Evolutionary conservation across 2,329 filamentous ascomycete genomes (phyloP).

Genomic region (Ceratocystis eucalypticola): DNA sequence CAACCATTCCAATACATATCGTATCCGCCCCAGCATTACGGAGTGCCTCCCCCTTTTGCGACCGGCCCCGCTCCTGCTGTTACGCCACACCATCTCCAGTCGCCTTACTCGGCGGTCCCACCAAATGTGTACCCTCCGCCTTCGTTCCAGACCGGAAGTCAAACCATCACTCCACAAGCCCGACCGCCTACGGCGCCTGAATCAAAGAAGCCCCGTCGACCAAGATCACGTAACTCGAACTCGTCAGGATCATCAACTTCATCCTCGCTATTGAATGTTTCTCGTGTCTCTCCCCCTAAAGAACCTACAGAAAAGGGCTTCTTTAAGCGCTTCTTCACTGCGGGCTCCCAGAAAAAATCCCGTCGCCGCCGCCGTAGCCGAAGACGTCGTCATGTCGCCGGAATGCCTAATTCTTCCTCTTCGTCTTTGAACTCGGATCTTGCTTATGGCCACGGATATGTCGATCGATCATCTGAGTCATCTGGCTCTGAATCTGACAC

Average conservation of each 20-base stretch:
- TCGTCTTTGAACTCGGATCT: slow-evolving; percentile 56
- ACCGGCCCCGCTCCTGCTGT: background rate
- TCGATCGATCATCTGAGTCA: slow-evolving; percentile 27
- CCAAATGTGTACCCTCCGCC: slow-evolving; percentile 8
- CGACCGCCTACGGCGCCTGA: background rate
- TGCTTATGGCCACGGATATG: slow-evolving; percentile 51
- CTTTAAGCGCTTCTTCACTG: slow-evolving; percentile 49
- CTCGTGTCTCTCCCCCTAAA: slow-evolving; percentile 36
- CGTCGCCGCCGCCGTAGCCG: slow-evolving; percentile 26
- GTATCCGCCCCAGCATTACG: slow-evolving; percentile 11
- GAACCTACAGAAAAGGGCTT: slow-evolving; percentile 36
- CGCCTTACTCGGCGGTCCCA: slow-evolving; percentile 11
- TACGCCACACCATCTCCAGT: slow-evolving; percentile 15
- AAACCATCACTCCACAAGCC: background rate
- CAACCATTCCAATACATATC: slow-evolving; percentile 14
- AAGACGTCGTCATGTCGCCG: slow-evolving; percentile 39
- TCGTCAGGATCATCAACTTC: slow-evolving; percentile 39
- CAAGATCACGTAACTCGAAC: slow-evolving; percentile 21
- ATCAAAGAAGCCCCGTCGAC: slow-evolving; percentile 3
- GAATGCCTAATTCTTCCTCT: slow-evolving; percentile 49
- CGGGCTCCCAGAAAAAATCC: slow-evolving; percentile 37
- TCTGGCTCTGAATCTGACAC: slow-evolving; percentile 16
- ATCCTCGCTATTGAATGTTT: slow-evolving; percentile 53
- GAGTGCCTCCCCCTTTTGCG: background rate
- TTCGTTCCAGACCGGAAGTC: slow-evolving; percentile 11